A percentile compares a stretch with the other conserved stretches of the same genome.
phyloP scores from a whole-genome alignment of 768 basidiomycete species.

The Macrolepiota dolichaula region DNA sequence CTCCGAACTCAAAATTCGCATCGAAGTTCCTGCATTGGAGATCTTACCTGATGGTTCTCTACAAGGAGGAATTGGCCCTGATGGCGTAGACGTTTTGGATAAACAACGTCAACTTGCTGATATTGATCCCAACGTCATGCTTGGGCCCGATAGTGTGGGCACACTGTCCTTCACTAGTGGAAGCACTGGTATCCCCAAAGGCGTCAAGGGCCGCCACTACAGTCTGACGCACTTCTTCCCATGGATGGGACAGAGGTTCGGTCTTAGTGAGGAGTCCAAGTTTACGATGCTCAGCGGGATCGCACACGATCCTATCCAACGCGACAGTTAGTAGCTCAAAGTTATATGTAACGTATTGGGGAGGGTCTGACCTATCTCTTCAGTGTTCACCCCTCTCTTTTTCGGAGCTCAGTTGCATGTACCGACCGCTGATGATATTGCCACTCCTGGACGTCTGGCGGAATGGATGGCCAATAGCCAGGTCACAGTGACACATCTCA shows the following conservation, averaged over 20 bases:
- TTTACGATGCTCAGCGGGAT: conserved; percentile 99
- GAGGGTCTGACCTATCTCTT: conserved; percentile 8
- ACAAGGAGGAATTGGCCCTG: conserved; percentile 51
- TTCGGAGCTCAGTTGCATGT: conserved; percentile 94
- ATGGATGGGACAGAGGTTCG: conserved; percentile 94
- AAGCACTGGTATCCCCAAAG: conserved; percentile 97
- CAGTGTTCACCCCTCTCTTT: conserved; percentile 98
- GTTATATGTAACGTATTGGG: not conserved
- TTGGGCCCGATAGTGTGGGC: conserved; percentile 95
- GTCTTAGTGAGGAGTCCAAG: conserved; percentile 65
- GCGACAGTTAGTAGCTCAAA: conserved; percentile 78
- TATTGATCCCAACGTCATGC: conserved; percentile 73
- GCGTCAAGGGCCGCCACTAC: conserved; percentile 94
- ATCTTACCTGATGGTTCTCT: conserved; percentile 63
- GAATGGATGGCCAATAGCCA: conserved; percentile 96
- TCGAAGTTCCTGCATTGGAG: conserved; percentile 88
- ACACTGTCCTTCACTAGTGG: conserved; percentile 97
- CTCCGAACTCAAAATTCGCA: conserved; percentile 76
- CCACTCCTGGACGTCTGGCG: conserved; percentile 91
- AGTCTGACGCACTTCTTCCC: conserved; percentile 99
- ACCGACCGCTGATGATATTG: conserved; percentile 95
- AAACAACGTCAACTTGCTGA: conserved; percentile 51
- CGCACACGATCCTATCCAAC: conserved; percentile 97
- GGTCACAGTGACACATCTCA: conserved; percentile 95
- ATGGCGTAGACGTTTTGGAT: conserved; percentile 57